phyloP scores from a whole-genome alignment of 148 eudicot species.

The Amaranthus palmeri region DNA sequence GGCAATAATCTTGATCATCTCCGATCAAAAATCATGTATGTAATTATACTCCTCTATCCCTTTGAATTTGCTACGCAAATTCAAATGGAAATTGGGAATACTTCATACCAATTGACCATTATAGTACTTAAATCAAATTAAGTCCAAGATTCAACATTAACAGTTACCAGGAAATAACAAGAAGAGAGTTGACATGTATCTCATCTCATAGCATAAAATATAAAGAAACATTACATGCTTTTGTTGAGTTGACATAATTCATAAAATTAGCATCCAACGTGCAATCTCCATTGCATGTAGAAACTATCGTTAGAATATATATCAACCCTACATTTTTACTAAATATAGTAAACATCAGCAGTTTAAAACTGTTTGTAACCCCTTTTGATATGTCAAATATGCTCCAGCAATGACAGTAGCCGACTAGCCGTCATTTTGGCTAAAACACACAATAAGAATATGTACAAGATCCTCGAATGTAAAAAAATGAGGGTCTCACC shows the following conservation, averaged over 20 bases:
- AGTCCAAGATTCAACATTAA: too few relatives aligned
- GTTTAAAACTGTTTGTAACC: constrained; percentile 11
- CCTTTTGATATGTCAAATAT: constrained; percentile 13
- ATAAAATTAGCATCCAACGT: constrained; percentile 4
- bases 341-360: not conserved
- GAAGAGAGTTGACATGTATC: constrained; percentile 11
- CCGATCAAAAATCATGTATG: too few relatives aligned
- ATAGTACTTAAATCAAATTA: too few relatives aligned
- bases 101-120: too few relatives aligned
- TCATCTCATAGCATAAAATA: constrained; percentile 7
- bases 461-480: constrained; percentile 36
- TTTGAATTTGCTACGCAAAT: too few relatives aligned
- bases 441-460: constrained; percentile 22
- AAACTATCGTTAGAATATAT: constrained; percentile 17
- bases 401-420: constrained; percentile 13
- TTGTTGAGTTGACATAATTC: not conserved
- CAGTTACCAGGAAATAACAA: not conserved
- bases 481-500: constrained; percentile 28
- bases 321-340: constrained; percentile 17
- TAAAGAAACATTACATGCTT: not conserved
- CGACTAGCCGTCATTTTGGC: constrained; percentile 8
- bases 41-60: too few relatives aligned
- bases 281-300: constrained; percentile 3
- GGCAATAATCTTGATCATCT: too few relatives aligned
- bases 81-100: too few relatives aligned